Conservation (phyloP, 1,284 basidiomycete species). For the Malassezia pachydermatis region DNA sequence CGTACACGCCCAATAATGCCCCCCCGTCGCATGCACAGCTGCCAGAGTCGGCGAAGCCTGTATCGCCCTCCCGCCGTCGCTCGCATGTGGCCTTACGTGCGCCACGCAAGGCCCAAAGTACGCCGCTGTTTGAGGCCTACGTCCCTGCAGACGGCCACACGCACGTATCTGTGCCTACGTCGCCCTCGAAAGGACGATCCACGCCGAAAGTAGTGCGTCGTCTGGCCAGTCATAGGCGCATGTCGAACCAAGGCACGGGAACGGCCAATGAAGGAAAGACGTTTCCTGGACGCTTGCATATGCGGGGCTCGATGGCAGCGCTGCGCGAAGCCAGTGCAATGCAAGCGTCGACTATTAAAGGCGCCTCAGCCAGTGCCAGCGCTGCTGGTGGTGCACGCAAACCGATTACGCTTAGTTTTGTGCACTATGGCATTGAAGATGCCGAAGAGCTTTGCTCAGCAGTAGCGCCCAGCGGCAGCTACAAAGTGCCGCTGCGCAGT, state of each 20-base stretch:
- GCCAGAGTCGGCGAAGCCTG: no score
- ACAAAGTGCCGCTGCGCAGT: constrained; percentile 38
- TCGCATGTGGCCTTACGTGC: not conserved
- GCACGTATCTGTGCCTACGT: not conserved
- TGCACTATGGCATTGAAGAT: constrained; percentile 46
- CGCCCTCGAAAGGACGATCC: constrained; percentile 2
- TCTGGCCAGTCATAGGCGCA: constrained; percentile 12
- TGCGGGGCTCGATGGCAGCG: constrained; percentile 17
- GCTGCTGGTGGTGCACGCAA: not conserved
- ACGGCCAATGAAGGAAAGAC: not conserved
- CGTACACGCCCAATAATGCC: no score
- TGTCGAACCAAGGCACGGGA: not conserved
- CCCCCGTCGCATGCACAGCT: no score
- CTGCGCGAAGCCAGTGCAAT: constrained; percentile 16
- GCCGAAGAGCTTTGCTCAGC: constrained; percentile 45
- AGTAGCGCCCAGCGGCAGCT: constrained; percentile 39
- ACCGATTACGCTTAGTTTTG: constrained; percentile 27
- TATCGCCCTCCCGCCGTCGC: constrained; percentile 4
- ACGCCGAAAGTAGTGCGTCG: constrained; percentile 5
- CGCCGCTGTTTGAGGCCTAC: constrained; percentile 8
- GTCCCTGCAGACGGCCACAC: not conserved
- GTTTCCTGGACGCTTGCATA: not conserved
- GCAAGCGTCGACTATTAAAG: not conserved
- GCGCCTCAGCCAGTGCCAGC: constrained; percentile 1
- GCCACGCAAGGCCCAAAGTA: constrained; percentile 19